Conservation (phyloP, 768 basidiomycete species). For the Clavaria fumosa region DNA sequence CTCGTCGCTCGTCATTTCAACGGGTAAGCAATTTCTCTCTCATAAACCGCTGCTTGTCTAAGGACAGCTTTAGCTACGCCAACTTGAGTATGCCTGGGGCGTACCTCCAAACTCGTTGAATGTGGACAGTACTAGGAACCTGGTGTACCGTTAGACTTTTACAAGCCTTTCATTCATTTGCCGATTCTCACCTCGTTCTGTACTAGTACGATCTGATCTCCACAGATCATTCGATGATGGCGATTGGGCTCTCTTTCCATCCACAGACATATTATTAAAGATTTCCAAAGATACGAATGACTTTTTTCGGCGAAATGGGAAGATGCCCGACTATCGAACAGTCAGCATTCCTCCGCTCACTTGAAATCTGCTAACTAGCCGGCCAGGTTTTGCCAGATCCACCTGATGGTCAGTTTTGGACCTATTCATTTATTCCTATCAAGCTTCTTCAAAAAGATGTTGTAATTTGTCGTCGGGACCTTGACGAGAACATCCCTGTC, state of each 20-base stretch:
- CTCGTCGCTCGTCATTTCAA: too few relatives aligned
- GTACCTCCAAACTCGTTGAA: not conserved
- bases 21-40: too few relatives aligned
- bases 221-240: not conserved
- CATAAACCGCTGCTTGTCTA: too few relatives aligned
- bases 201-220: not conserved
- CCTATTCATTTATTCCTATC: not conserved
- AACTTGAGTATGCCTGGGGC: too few relatives aligned
- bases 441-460: not conserved
- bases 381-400: not conserved
- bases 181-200: too few relatives aligned
- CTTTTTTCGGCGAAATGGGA: not conserved
- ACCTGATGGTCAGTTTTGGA: not conserved
- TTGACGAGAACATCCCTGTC: not conserved
- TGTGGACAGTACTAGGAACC: not conserved
- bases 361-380: not conserved
- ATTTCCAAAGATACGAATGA: not conserved
- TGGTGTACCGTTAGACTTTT: not conserved
- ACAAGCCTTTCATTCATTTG: too few relatives aligned
- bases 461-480: not conserved
- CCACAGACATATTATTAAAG: not conserved
- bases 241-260: constrained; percentile 1
- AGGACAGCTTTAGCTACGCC: too few relatives aligned
- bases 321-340: not conserved
- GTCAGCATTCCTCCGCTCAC: not conserved